Conservation (phyloP, 805 yeast species). For the Maudiozyma saulgeensis region DNA sequence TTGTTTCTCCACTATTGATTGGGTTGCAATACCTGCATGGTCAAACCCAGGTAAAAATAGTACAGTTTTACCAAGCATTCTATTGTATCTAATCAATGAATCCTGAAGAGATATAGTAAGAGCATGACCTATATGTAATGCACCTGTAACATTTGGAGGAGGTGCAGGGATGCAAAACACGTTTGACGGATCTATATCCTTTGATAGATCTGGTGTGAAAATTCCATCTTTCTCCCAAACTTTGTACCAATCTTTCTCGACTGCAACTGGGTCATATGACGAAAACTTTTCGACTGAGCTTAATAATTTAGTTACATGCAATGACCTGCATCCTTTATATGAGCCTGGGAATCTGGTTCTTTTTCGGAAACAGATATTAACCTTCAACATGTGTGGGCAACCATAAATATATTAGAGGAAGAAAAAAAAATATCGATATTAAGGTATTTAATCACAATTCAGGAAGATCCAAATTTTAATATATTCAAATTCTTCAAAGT, state of each 20-base stretch:
- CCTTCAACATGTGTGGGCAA: neutral
- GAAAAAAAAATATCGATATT: neutral
- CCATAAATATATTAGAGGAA: neutral
- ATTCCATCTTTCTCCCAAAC: constrained; percentile 89
- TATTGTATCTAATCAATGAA: constrained; percentile 78
- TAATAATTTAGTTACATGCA: neutral
- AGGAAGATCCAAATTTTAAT: too few relatives aligned
- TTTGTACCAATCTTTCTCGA: constrained; percentile 90
- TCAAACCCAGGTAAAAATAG: constrained; percentile 92
- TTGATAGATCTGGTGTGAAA: constrained; percentile 72
- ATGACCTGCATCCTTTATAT: neutral
- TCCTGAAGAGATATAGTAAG: constrained; percentile 91
- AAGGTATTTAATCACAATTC: neutral
- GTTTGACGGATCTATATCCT: constrained; percentile 74
- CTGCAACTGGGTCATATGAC: constrained; percentile 80
- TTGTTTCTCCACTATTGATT: constrained; percentile 93
- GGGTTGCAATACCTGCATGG: constrained; percentile 98
- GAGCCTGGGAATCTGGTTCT: neutral
- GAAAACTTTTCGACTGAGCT: neutral
- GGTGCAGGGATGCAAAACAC: constrained; percentile 87
- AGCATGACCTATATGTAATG: constrained; percentile 96
- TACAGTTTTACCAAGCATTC: constrained; percentile 94
- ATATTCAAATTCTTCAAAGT: too few relatives aligned
- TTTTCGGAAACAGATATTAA: neutral
- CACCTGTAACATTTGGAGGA: constrained; percentile 98